phyloP scores from a whole-genome alignment of 805 yeast genomes.

The Cyberlindnera mycetangii region DNA sequence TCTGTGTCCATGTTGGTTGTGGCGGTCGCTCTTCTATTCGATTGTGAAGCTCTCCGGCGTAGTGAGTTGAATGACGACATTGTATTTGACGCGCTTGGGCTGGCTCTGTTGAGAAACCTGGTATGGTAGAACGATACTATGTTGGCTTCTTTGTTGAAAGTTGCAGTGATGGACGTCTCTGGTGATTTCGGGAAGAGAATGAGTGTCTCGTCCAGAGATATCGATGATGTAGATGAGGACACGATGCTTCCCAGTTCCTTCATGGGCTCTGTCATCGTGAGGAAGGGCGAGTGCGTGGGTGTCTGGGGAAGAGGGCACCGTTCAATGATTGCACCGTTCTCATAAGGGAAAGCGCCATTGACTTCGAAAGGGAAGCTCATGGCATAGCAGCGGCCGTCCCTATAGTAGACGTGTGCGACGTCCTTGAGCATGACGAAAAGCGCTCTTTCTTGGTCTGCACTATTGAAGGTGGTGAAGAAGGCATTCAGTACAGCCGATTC shows the following conservation, averaged over 20 bases:
- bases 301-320: constrained; percentile 24
- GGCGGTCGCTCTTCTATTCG: constrained; percentile 19
- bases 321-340: constrained; percentile 66
- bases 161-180: constrained; percentile 48
- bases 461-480: constrained; percentile 52
- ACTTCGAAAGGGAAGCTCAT: constrained; percentile 70
- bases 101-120: constrained; percentile 36
- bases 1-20: constrained; percentile 4
- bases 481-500: constrained; percentile 55
- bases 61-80: constrained; percentile 2
- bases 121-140: constrained; percentile 54
- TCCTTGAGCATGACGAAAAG: constrained; percentile 62
- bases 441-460: constrained; percentile 30
- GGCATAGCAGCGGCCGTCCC: constrained; percentile 55
- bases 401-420: constrained; percentile 59
- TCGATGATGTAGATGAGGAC: constrained; percentile 65
- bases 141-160: constrained; percentile 47
- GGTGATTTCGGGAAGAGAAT: constrained; percentile 49
- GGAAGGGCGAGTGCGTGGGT: constrained; percentile 33
- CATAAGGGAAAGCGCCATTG: constrained; percentile 58
- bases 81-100: not conserved
- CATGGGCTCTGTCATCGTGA: constrained; percentile 72
- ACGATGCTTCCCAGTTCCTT: constrained; percentile 70
- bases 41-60: constrained; percentile 23
- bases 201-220: constrained; percentile 55